Base-by-base conservation (phyloP, 2,329 filamentous ascomycete species). In the Pleoardoris graminearum region DNA sequence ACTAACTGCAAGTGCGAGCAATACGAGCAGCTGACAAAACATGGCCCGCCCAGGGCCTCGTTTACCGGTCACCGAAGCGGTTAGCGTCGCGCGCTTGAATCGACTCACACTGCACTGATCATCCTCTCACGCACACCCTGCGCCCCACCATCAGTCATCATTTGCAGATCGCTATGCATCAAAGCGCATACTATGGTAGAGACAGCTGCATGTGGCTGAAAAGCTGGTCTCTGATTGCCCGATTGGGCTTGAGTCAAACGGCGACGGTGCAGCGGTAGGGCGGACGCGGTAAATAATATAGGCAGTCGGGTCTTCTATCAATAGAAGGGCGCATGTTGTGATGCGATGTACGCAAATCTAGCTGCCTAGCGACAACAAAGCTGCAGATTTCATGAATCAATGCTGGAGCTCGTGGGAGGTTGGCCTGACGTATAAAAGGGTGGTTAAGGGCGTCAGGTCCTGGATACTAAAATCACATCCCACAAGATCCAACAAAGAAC, bases 371-470 rank as follows among this genome's bases (percentile, higher is more conserved):
- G 30, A 27, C 4, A 11, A 21, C 11, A 10, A 7, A 25, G 19
- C n/a, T 16, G 8, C 19, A 23, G 10, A 23, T 22, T 16, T 3
- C 12, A 33, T 32, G 27, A 32, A 25, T 44, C 29, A 17, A 32
- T 22, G 41, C n/a, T 10, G 29, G 16, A 16, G 22, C 22, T 27
- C n/a, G 3, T 29, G 6, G 22, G 14, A 29, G 25, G 12, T 29
- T 43, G 39, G 39, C n/a, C 3, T 19, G n/a, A 12, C 16, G 29
- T 45, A 45, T 46, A 46, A 46, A 21, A 46, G 10, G 29, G 43
- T 17, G 29, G 23, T 3, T 14, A 19, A 16, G 16, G 25, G 6
- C n/a, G n/a, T n/a, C 41, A 7, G 19, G 14, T 46, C 7, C 30
- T 21, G n/a, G 19, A 7, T 16, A 27, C 30, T 27, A 36, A 36